Evolutionary conservation across 2,329 filamentous ascomycete species (phyloP), one percentile per base, ranked within the genome.

Genomic region (Huntiella bhutanensis): DNA sequence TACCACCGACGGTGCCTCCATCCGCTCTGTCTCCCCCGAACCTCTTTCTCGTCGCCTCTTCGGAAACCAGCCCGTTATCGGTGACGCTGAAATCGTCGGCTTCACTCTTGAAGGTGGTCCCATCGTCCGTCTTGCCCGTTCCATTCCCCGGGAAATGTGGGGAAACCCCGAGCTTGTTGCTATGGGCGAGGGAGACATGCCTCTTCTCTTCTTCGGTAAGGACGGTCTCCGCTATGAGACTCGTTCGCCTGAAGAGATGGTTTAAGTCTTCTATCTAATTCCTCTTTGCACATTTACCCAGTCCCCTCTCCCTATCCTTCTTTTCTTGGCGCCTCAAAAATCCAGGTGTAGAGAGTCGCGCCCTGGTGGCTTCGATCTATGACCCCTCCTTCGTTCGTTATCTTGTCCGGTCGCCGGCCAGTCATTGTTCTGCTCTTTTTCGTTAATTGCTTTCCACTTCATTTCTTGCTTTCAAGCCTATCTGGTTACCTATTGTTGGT

Each of bases 21-120:
- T 32, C n/a, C 17, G 38, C 22, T 28, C 22, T 28, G 22, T 10
- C 22, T 28, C 22, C 8, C 22, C 22, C 7, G 22, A 28, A 28
- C 22, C 22, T 28, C 22, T 51, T 55, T 17, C 55, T 28, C 22
- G 22, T 10, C 22, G 22, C 22, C 22, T 28, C 22, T 28, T 57
- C 4, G 61, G 54, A 3, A 12, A 40, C 39, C 55, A 62, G 19
- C 16, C 17, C 4, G 43, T 36, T 4, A 46, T 50, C 11, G 41
- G 47, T 15, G 41, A 44, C n/a, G 48, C 48, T 8, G 48, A 50
- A 17, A 60, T 69, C 3, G 57, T 69, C 38, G 66, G 66, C 35
- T 65, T 66, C 52, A 66, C 64, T 1, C 56, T 66, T 7, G 59
- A 64, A 4, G 66, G 66, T 11, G 63, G 63, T 2, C 65, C 66